phyloP scores from a whole-genome alignment of 2,329 filamentous ascomycete genomes.

The Catunica adiposa region DNA sequence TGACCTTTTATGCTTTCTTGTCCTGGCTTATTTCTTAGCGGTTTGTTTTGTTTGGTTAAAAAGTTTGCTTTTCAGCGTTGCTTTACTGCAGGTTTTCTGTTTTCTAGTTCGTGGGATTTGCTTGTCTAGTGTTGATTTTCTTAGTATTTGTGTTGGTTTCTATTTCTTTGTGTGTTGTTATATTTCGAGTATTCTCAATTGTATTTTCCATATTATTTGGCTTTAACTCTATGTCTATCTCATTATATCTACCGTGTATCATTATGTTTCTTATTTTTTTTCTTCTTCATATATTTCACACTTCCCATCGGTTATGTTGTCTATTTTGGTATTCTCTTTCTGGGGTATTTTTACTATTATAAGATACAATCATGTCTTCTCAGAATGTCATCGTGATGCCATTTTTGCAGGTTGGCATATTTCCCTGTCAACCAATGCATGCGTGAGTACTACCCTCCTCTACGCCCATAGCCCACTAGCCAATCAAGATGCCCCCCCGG shows the following conservation, averaged over 20 bases:
- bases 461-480: background rate
- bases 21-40: conserved; percentile 4
- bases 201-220: conserved; percentile 1
- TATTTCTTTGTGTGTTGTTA: background rate
- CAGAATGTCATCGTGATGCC: background rate
- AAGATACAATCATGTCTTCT: background rate
- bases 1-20: background rate
- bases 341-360: conserved; percentile 1
- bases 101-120: conserved; percentile 6
- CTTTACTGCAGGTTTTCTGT: conserved; percentile 9
- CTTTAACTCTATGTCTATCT: background rate
- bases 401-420: background rate
- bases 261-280: background rate
- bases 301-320: background rate
- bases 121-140: background rate
- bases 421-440: background rate
- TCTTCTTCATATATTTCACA: background rate
- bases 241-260: background rate
- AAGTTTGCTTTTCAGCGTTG: conserved; percentile 14
- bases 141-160: background rate
- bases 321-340: background rate
- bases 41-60: conserved; percentile 10
- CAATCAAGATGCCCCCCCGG: background rate
- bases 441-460: background rate
- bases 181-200: conserved; percentile 6